These are phyloP conservation scores for Flaveria sonorensis DNA, from an alignment of 129 eudicot genomes.

Conservation along the genomic window DNA sequence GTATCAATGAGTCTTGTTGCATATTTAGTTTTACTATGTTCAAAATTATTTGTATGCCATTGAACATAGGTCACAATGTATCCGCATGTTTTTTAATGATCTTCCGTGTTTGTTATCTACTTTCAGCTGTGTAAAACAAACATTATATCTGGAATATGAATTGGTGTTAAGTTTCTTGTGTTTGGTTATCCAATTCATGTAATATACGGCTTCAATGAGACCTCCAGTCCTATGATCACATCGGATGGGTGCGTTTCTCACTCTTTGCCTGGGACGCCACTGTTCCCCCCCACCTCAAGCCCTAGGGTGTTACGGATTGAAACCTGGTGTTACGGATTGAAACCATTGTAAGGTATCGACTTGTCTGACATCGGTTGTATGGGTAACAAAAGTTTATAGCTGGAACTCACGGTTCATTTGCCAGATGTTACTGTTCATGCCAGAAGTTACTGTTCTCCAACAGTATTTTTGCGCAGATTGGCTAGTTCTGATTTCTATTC, in stretches of 20 bases:
- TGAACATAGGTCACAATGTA: constrained; percentile 29
- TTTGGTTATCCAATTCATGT: background rate
- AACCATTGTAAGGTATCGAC: too few relatives aligned
- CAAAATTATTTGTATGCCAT: constrained; percentile 28
- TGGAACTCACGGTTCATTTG: too few relatives aligned
- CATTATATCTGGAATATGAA: constrained; percentile 29
- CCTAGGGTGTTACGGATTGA: background rate
- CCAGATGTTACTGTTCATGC: too few relatives aligned
- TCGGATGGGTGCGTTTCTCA: background rate
- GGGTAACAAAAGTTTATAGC: too few relatives aligned
- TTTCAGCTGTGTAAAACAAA: constrained; percentile 32
- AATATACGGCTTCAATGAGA: background rate
- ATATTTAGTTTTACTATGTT: constrained; percentile 21
- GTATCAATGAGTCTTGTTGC: constrained; percentile 22
- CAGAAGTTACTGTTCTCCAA: too few relatives aligned
- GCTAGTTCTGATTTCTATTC: too few relatives aligned
- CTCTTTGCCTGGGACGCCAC: background rate
- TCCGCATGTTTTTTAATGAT: background rate
- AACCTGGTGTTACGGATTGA: too few relatives aligned
- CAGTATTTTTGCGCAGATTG: too few relatives aligned
- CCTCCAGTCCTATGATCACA: background rate
- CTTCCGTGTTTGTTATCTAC: constrained; percentile 4
- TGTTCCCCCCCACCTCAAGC: background rate
- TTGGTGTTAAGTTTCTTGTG: constrained; percentile 13
- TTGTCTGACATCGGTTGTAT: too few relatives aligned